Base-by-base conservation (phyloP, 768 basidiomycete species). In the Suillus lakei region DNA sequence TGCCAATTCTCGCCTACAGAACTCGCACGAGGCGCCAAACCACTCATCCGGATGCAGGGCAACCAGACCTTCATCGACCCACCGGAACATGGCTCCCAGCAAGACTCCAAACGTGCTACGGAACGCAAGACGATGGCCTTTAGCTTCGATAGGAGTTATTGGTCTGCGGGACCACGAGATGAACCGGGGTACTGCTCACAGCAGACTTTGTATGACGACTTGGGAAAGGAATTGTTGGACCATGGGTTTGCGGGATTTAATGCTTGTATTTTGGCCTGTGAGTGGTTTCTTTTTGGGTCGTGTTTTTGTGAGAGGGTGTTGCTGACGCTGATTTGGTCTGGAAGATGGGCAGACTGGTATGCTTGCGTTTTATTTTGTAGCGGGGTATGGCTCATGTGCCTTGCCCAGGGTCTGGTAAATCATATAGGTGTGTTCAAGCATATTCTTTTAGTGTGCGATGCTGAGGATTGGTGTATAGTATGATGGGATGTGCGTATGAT, bases 231-330 rank as follows among this genome's bases (percentile, higher is more conserved):
- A 73, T 79, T 99, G 61, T 82, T 99, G 71, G 94, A 99, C 77
- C 96, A 99, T 76, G 91, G 94, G 50, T 99, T 99, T 80, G 81
- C 91, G 41, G 97, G 97, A 34, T 99, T 98, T 80, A 98, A 99
- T 84, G 93, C 96, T 56, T 98, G 96, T 85, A 98, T 99, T 79
- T 85, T 99, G 76, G 97, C 98, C 78, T 99, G 96, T 98, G 80
- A 85, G 96, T 90, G 9, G 15, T 66, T 65, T 59, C 51, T 32
- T 68, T 61, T 64, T 70, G 36, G 70, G 58, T 39, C n/a, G 10
- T 16, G 23, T 39, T 8, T 26, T 3, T 38, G 9, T 39, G 36
- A 59, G 13, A 13, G 15, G 16, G 50, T 23, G 4, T 43, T n/a
- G 36, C 64, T 65, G 34, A 69, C 38, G 18, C 34, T 51, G 18